Percentiles rank a stretch among this genome's conserved stretches.
phyloP scores from a whole-genome alignment of 225 moss, liverwort and hornwort species.

The Neckera pumila region DNA sequence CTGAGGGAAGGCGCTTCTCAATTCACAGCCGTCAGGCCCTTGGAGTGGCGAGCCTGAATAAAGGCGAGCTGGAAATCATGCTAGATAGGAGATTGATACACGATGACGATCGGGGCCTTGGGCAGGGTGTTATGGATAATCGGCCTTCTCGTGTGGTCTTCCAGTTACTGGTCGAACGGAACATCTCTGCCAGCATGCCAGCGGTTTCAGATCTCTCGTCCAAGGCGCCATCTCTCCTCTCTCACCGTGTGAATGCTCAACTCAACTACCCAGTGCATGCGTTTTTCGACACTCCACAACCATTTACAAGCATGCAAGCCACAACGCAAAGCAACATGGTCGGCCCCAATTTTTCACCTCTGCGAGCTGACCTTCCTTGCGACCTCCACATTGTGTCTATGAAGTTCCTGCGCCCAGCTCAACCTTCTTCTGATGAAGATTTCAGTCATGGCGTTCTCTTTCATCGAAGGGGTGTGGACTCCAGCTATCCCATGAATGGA shows the following conservation, averaged over 20 bases:
- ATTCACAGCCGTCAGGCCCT: conserved; percentile 89
- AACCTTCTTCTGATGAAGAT: conserved; percentile 1
- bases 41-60: conserved; percentile 79
- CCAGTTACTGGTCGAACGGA: conserved; percentile 68
- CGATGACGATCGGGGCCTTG: conserved; percentile 93
- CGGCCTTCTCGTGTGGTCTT: conserved; percentile 75
- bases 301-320: conserved; percentile 32
- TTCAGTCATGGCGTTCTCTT: conserved; percentile 48
- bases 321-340: conserved; percentile 12
- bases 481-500: conserved; percentile 25
- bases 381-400: conserved; percentile 77
- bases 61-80: conserved; percentile 95
- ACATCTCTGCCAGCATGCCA: conserved; percentile 8
- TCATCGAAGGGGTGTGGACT: conserved; percentile 70
- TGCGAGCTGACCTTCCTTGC: conserved; percentile 52
- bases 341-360: conserved; percentile 33
- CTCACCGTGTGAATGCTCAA: conserved; percentile 69
- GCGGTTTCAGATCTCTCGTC: conserved; percentile 12
- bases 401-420: conserved; percentile 45
- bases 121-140: conserved; percentile 82
- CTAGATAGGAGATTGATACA: conserved; percentile 65
- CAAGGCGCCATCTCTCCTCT: conserved; percentile 67
- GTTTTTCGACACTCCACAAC: conserved; percentile 64
- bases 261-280: conserved; percentile 81
- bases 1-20: conserved; percentile 81